A percentile compares a stretch with the other conserved stretches of the same genome.
phyloP scores from a whole-genome alignment of 192 early-diverging fungal species.

The Phycomyces blakesleeanus region DNA sequence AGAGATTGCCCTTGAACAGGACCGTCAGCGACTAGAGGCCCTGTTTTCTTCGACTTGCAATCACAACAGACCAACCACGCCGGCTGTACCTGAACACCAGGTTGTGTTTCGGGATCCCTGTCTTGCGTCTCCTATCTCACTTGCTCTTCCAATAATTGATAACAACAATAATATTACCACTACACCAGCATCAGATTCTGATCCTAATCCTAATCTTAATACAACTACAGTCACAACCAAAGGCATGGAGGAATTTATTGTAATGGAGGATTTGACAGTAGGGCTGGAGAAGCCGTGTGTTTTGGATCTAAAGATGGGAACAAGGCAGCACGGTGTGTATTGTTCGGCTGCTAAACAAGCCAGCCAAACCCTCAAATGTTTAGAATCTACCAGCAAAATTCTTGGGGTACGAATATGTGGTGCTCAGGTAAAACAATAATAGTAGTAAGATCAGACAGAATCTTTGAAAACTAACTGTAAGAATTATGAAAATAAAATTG shows the following conservation, averaged over 20 bases:
- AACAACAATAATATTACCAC: too few relatives aligned
- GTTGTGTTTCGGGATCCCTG: background rate
- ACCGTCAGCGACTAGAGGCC: conserved; percentile 1
- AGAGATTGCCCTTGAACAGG: conserved; percentile 4
- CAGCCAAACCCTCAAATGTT: conserved; percentile 90
- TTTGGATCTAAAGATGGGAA: conserved; percentile 98
- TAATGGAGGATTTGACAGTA: conserved; percentile 90
- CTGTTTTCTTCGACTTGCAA: background rate
- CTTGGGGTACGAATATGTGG: conserved; percentile 95
- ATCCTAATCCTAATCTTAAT: background rate
- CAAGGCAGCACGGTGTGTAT: conserved; percentile 91
- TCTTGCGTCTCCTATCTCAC: too few relatives aligned
- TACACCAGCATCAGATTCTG: too few relatives aligned
- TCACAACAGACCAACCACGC: background rate
- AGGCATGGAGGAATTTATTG: conserved; percentile 67
- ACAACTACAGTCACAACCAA: background rate
- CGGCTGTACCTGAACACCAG: background rate
- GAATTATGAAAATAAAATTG: too few relatives aligned
- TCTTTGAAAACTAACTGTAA: too few relatives aligned
- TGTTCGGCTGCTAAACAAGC: conserved; percentile 74
- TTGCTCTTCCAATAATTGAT: too few relatives aligned
- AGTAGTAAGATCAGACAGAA: too few relatives aligned
- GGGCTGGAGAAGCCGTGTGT: conserved; percentile 88
- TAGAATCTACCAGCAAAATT: conserved; percentile 82
- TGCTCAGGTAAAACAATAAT: conserved; percentile 90